Evolutionary conservation across 1,139 yeast genomes (phyloP), one percentile per base, ranked within the genome.

Genomic region (Pichia sp.): DNA sequence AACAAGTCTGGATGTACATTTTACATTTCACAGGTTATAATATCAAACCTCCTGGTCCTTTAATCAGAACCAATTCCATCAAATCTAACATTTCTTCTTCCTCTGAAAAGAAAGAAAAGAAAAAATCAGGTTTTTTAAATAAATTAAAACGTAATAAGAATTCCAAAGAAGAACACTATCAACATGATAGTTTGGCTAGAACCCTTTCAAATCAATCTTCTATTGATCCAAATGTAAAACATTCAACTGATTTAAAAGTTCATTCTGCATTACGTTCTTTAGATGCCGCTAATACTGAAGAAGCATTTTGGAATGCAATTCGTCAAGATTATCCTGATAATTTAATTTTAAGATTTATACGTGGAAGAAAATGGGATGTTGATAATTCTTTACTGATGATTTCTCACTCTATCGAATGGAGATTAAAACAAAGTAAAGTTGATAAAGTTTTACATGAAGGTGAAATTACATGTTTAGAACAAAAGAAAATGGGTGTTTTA

Each of bases 331-430:
- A 76, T 27, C 85, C 89, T 2, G 96, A 87, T 59, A 78, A 80
- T 45, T 59, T 79, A 43, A 45, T 83, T 30, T 64, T 84, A 46
- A 69, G 93, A 51, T 84, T 78, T 56, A 59, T 80, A 23, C 68
- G 87, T 45, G 93, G 93, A 14, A 72, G 91, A 56, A 83, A 83
- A 58, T 80, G 84, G 79, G 74, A 81, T 51, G 69, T 75, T 14
- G 76, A 73, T 48, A 74, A 74, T 49, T 68, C 86, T 0, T 54
- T 81, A 33, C 67, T 69, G n/a, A 83, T 84, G 93, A 57, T 80
- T 40, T 73, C 81, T 8, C 64, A 70, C 37, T 77, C 89, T 20
- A 60, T 86, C 52, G 69, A 73, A 48, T 87, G 95, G 94, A 74
- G 94, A 56, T 47, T 63, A 11, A 65, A 69, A 30, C 78, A 72